Base-by-base conservation (phyloP, 306 rosid species). In the Coriaria nepalensis region DNA sequence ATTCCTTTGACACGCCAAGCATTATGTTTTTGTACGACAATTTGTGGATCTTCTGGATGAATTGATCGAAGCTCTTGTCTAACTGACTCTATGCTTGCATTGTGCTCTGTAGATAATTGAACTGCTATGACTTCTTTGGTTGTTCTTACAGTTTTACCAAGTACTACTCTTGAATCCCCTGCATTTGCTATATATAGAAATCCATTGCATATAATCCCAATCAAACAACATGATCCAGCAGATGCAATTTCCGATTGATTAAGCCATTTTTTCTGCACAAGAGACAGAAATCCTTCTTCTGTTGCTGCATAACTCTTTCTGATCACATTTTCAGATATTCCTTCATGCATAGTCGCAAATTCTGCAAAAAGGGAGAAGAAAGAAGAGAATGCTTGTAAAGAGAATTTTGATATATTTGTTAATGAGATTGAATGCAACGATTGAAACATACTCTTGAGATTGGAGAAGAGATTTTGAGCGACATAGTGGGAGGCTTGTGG, bases 1-100 rank as follows among this genome's bases (percentile, higher is more conserved):
- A 87, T 61, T 66, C 96, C 96, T 56, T 87, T 87, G 9, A 87
- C 94, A 0, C 94, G 87, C 96, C 96, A 87, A 67, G 75, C 92
- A 0, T 50, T 71, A 67, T 80, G 87, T 38, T 77, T 79, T 48
- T 63, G 58, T 51, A 72, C 68, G 51, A 87, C 96, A 33, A 82
- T 82, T 37, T 82, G 72, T 8, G 94, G 60, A 66, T 87, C 96
- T 34, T 64, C 49, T 0, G 92, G 79, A 56, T 87, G 92, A 68
- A 51, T 57, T 5, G 65, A 49, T 40, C 69, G 59, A 50, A 87
- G 60, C 37, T 82, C 84, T 29, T 80, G 67, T 68, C 96, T 77
- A 47, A 82, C 92, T 15, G 94, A 68, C 44, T 67, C 78, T 9
- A 74, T 49, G 55, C 71, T 68, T 9, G 79, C 96, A 43, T 87